These are phyloP conservation scores for Aspergillus japonicus DNA, from an alignment of 2,329 filamentous ascomycete genomes.

Conservation along the genomic window DNA sequence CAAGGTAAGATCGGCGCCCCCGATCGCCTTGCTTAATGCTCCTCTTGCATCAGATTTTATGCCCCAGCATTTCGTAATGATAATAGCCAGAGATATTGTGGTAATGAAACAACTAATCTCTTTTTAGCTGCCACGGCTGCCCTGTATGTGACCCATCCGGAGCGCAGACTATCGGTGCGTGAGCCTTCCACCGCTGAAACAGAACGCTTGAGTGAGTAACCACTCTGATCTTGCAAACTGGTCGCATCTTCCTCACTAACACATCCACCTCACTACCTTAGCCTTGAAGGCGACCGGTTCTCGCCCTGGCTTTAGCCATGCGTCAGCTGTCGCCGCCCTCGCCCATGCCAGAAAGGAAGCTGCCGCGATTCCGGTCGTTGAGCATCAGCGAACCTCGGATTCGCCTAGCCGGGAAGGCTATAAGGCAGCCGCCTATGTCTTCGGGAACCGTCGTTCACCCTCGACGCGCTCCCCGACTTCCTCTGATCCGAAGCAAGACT, in stretches of 20 bases:
- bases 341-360: constrained; percentile 67
- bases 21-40: constrained; percentile 3
- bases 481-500: constrained; percentile 20
- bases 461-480: constrained; percentile 15
- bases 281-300: constrained; percentile 48
- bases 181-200: constrained; percentile 21
- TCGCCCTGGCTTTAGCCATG: constrained; percentile 56
- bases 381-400: constrained; percentile 53
- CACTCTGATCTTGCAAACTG: background rate
- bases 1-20: constrained; percentile 27
- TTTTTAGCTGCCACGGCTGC: constrained; percentile 59
- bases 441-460: constrained; percentile 27
- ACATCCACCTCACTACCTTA: constrained; percentile 8
- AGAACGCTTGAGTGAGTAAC: constrained; percentile 25
- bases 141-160: constrained; percentile 53
- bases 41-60: background rate
- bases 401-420: constrained; percentile 64
- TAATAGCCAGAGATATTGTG: background rate
- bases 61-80: background rate
- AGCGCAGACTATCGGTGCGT: constrained; percentile 31
- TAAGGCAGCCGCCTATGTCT: constrained; percentile 70
- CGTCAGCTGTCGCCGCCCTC: constrained; percentile 71
- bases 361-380: constrained; percentile 57
- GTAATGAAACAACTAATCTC: background rate
- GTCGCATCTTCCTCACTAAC: background rate